A percentile compares a stretch with the other conserved stretches of the same genome.
Conservation (phyloP, 306 rosid species). For the barrel medic (Medicago truncatula) region DNA sequence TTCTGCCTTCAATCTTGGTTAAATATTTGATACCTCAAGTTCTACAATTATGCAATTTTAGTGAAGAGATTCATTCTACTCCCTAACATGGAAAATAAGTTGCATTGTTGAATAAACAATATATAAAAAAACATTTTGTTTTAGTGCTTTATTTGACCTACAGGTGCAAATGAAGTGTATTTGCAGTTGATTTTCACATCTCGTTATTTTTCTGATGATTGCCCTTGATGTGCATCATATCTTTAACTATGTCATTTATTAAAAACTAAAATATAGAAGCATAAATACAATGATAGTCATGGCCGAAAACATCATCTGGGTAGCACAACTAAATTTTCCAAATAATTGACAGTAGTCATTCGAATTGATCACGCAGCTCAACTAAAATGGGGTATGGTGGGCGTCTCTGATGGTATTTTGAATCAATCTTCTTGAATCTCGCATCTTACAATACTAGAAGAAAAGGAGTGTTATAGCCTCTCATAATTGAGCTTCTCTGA, state of each 20-base stretch:
- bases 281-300: constrained; percentile 31
- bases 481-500: constrained; percentile 92
- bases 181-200: constrained; percentile 31
- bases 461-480: constrained; percentile 60
- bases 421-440: constrained; percentile 21
- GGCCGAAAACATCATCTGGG: constrained; percentile 23
- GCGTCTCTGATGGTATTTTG: constrained; percentile 18
- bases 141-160: constrained; percentile 22
- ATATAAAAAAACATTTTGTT: neutral
- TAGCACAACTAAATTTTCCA: neutral
- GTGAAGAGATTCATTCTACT: constrained; percentile 5
- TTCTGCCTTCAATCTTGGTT: constrained; percentile 4
- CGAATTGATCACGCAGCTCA: constrained; percentile 10
- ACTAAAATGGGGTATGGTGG: constrained; percentile 8
- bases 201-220: constrained; percentile 23
- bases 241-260: constrained; percentile 13
- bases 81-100: constrained; percentile 15
- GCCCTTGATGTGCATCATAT: constrained; percentile 20
- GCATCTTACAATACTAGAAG: neutral
- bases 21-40: neutral
- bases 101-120: constrained; percentile 9
- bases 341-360: constrained; percentile 32
- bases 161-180: constrained; percentile 27
- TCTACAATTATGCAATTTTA: constrained; percentile 16
- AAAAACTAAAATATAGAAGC: neutral